Conservation (phyloP, 148 eudicot species). For the Vaccinium myrtillus region DNA sequence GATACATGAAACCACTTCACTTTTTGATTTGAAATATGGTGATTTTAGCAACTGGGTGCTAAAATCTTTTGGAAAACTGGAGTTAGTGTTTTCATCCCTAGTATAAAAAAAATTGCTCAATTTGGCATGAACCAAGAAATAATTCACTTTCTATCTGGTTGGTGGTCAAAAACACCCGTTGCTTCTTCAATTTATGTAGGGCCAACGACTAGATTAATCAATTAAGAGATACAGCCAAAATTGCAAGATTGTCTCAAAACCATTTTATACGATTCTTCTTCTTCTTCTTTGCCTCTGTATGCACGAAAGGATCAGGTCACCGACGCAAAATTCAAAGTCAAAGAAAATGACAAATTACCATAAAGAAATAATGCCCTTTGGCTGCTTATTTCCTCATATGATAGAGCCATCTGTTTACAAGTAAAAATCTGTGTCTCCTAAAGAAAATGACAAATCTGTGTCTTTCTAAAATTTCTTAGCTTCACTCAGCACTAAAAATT, state of each 20-base stretch:
- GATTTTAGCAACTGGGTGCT: no score
- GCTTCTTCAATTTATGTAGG: neutral
- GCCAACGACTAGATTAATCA: neutral
- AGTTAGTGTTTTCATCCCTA: neutral
- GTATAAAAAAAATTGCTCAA: neutral
- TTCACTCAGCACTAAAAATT: neutral
- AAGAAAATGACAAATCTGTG: no score
- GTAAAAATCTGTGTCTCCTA: neutral
- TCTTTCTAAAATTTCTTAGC: neutral
- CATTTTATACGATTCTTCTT: constrained; percentile 7
- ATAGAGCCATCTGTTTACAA: neutral
- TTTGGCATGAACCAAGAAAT: neutral
- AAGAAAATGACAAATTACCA: neutral
- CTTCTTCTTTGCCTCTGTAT: neutral
- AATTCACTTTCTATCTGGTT: neutral
- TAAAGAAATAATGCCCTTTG: neutral
- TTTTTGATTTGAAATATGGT: no score
- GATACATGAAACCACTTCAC: no score
- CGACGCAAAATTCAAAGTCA: neutral
- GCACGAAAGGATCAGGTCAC: neutral
- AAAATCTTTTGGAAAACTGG: no score
- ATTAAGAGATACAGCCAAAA: constrained; percentile 1
- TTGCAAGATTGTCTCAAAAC: neutral
- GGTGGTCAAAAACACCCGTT: neutral
- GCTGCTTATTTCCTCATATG: neutral